Conservation (phyloP, 1,284 basidiomycete genomes). For the Cryptococcus maquisensis region DNA sequence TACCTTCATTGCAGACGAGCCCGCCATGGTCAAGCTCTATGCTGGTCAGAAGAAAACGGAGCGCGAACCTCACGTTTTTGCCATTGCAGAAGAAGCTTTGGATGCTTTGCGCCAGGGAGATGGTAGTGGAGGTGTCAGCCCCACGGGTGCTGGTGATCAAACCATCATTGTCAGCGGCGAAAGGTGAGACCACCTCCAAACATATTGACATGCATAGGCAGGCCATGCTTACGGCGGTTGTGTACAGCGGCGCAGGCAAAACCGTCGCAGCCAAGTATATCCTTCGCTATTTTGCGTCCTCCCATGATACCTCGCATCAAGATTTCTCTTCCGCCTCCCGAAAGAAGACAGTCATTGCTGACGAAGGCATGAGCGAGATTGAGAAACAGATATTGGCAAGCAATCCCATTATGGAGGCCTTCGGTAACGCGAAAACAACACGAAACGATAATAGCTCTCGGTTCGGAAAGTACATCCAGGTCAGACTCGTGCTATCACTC, state of each 20-base stretch:
- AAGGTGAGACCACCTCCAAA: conserved; percentile 58
- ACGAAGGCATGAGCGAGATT: conserved; percentile 70
- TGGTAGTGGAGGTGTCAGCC: conserved; percentile 63
- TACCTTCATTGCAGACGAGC: conserved; percentile 58
- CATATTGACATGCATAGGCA: not conserved
- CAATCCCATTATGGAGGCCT: conserved; percentile 97
- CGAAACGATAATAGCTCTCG: conserved; percentile 98
- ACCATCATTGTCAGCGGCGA: conserved; percentile 99
- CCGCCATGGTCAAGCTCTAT: conserved; percentile 96
- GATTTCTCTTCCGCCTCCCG: conserved; percentile 1
- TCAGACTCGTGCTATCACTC: conserved; percentile 44
- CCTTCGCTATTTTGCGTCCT: conserved; percentile 97
- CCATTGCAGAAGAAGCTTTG: conserved; percentile 98
- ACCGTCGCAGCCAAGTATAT: conserved; percentile 99
- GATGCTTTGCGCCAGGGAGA: conserved; percentile 72
- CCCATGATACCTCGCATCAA: conserved; percentile 80
- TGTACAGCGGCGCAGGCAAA: conserved; percentile 87
- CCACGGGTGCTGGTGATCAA: conserved; percentile 65
- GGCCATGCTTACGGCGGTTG: not conserved
- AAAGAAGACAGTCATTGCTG: conserved; percentile 8
- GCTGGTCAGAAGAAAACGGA: conserved; percentile 88
- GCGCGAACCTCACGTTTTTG: conserved; percentile 95
- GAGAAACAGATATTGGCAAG: conserved; percentile 97
- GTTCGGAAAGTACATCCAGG: conserved; percentile 99
- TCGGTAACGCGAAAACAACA: conserved; percentile 98